Percentiles rank a stretch among this genome's conserved stretches.
Conservation (phyloP, 176 grass and related monocot species). For the Carex kokanica region DNA sequence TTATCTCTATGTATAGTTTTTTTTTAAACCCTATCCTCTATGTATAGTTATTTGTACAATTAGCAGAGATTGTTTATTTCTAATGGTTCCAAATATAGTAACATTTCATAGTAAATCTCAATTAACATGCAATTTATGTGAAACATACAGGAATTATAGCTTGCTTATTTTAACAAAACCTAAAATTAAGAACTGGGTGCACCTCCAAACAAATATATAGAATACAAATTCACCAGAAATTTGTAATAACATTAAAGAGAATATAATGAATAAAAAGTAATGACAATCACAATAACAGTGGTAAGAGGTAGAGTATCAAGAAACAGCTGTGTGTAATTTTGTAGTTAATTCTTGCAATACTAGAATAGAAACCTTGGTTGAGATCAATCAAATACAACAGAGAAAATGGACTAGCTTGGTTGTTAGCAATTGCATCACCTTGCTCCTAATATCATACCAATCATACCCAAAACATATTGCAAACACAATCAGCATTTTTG, state of each 20-base stretch:
- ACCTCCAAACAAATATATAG: neutral
- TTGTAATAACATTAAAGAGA: too few species aligned
- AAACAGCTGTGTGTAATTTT: neutral
- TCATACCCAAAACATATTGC: neutral
- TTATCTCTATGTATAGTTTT: neutral
- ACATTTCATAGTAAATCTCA: neutral
- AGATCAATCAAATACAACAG: neutral
- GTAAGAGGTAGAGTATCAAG: neutral
- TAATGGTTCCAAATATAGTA: neutral
- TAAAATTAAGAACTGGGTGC: neutral
- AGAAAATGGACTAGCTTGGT: neutral
- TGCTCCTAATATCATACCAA: neutral
- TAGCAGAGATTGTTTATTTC: neutral
- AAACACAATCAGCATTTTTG: too few species aligned
- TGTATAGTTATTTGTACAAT: neutral
- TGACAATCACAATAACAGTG: neutral
- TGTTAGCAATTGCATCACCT: neutral
- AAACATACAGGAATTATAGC: neutral
- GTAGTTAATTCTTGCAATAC: too few species aligned
- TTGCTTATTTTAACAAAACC: neutral
- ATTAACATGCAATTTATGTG: neutral
- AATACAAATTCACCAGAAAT: neutral
- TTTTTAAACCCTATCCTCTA: neutral
- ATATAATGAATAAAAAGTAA: too few species aligned
- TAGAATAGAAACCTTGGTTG: neutral